Percentiles rank a stretch among this genome's conserved stretches.
phyloP scores from a whole-genome alignment of 169 alveolate genomes.

The Plasmodium gallinaceum region DNA sequence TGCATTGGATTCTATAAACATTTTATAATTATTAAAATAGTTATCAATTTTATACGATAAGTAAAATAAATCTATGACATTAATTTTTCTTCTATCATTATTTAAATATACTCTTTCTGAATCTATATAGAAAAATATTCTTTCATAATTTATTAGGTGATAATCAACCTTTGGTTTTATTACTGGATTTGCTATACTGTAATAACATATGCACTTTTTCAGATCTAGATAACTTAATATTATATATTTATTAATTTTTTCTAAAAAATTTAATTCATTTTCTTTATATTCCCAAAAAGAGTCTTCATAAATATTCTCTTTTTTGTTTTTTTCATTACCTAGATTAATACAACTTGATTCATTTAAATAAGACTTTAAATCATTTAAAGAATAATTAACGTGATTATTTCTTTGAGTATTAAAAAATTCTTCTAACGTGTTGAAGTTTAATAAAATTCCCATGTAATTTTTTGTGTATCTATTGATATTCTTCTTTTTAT shows the following conservation, averaged over 20 bases:
- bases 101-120: conserved; percentile 24
- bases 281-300: conserved; percentile 57
- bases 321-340: background rate
- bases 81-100: conserved; percentile 9
- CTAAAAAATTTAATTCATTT: conserved; percentile 30
- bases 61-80: conserved; percentile 43
- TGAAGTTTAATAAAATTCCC: conserved; percentile 49
- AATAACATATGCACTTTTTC: conserved; percentile 39
- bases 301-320: conserved; percentile 28
- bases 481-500: background rate
- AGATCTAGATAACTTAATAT: conserved; percentile 51
- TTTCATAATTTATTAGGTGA: conserved; percentile 3
- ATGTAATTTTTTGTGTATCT: conserved; percentile 18
- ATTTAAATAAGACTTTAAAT: conserved; percentile 17
- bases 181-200: conserved; percentile 59
- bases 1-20: conserved; percentile 19
- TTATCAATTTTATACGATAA: conserved; percentile 32
- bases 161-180: conserved; percentile 28
- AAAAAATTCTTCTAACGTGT: conserved; percentile 56
- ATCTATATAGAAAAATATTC: conserved; percentile 35
- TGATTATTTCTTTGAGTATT: conserved; percentile 18
- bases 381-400: conserved; percentile 11
- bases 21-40: conserved; percentile 31
- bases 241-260: conserved; percentile 56
- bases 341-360: background rate